Percentiles rank a stretch among this genome's conserved stretches.
Evolutionary conservation across 2,329 filamentous ascomycete species (phyloP).

Genomic region (Plectosphaerella sp.): DNA sequence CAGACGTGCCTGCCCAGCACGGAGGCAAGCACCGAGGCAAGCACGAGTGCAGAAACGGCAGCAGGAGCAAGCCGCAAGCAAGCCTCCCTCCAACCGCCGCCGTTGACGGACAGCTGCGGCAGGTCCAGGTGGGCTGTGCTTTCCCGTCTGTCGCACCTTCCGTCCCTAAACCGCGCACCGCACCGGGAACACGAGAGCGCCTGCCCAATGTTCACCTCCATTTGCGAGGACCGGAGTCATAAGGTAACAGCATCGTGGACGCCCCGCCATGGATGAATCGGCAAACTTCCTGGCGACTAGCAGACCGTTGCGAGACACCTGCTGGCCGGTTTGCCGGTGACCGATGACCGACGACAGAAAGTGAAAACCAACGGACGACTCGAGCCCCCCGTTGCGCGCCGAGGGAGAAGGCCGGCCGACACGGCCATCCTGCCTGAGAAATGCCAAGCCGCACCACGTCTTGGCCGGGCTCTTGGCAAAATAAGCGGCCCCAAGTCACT

Average conservation of each 20-base stretch:
- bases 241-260: no score
- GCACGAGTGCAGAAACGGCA: no score
- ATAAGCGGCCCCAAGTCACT: neutral
- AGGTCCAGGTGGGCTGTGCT: no score
- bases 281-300: neutral
- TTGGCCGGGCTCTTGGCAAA: conserved; percentile 4
- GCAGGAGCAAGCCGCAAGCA: no score
- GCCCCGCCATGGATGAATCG: neutral
- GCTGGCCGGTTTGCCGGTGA: neutral
- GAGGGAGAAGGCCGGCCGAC: neutral
- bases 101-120: no score
- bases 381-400: neutral
- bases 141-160: no score
- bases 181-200: no score
- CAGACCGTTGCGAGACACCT: neutral
- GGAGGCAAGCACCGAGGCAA: no score
- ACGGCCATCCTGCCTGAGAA: neutral
- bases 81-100: no score
- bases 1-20: neutral
- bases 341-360: neutral
- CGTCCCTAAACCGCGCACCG: no score
- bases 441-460: conserved; percentile 5
- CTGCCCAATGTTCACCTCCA: no score
- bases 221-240: no score
- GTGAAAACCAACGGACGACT: neutral